These are phyloP conservation scores for Datura wrightii DNA, from an alignment of 257 asterid genomes.

Conservation along the genomic window DNA sequence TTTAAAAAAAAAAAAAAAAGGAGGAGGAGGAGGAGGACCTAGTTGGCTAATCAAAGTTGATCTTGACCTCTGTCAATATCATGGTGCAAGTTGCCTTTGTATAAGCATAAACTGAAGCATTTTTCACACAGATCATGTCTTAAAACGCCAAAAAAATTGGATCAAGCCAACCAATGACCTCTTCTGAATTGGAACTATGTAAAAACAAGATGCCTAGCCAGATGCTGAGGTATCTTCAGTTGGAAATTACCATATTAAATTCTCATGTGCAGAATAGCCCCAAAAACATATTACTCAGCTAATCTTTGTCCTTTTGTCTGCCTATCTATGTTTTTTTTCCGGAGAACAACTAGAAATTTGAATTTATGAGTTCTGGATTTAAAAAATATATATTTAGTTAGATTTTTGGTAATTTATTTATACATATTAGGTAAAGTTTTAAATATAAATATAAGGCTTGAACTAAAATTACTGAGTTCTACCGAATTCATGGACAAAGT, in stretches of 20 bases:
- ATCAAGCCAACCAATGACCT: conserved; percentile 18
- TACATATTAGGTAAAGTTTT: too few relatives aligned
- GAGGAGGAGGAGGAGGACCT: not conserved
- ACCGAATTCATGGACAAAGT: too few relatives aligned
- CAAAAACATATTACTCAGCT: not conserved
- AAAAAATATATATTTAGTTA: too few relatives aligned
- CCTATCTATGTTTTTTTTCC: not conserved
- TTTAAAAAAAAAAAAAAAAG: not conserved
- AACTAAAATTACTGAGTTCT: too few relatives aligned
- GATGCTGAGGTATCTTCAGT: conserved; percentile 5
- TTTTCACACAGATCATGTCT: not conserved
- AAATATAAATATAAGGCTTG: too few relatives aligned
- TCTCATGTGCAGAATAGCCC: not conserved
- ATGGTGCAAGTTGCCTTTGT: not conserved
- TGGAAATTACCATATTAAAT: conserved; percentile 23
- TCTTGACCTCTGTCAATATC: conserved; percentile 20
- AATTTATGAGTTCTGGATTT: too few relatives aligned
- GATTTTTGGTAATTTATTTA: too few relatives aligned
- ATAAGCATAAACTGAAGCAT: not conserved
- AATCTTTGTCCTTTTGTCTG: conserved; percentile 5
- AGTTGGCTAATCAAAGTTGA: conserved; percentile 22
- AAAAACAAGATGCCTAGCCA: not conserved
- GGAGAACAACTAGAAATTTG: too few relatives aligned
- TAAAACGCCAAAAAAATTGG: not conserved
- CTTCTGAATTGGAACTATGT: not conserved